A percentile compares a stretch with the other conserved stretches of the same genome.
phyloP scores from a whole-genome alignment of 768 basidiomycete genomes.

The Boletus vermiculosoides region DNA sequence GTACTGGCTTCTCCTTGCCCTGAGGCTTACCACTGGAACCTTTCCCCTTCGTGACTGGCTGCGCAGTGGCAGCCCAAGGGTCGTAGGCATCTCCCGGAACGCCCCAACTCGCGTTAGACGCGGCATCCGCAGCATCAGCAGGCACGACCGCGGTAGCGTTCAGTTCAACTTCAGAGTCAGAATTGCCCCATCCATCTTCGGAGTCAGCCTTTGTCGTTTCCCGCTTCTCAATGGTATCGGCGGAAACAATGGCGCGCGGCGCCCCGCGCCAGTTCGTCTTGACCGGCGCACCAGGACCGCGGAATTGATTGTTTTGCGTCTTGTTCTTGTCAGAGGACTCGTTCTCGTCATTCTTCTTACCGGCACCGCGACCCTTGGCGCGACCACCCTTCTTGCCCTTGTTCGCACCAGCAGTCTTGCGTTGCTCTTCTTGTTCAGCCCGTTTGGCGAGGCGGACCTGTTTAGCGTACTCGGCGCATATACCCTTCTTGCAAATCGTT shows the following conservation, averaged over 20 bases:
- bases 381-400: slow-evolving; percentile 23
- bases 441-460: slow-evolving; percentile 22
- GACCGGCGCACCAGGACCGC: slow-evolving; percentile 31
- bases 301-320: slow-evolving; percentile 20
- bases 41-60: slow-evolving; percentile 10
- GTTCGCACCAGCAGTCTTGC: slow-evolving; percentile 13
- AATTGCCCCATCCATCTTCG: slow-evolving; percentile 22
- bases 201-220: slow-evolving; percentile 14
- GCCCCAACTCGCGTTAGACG: slow-evolving; percentile 25
- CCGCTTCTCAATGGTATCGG: slow-evolving; percentile 24
- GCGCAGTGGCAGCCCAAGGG: slow-evolving; percentile 19
- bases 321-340: neutral
- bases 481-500: slow-evolving; percentile 37
- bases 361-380: slow-evolving; percentile 7
- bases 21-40: neutral
- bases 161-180: slow-evolving; percentile 14
- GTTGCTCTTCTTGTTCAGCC: slow-evolving; percentile 19
- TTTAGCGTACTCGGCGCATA: slow-evolving; percentile 34
- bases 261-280: slow-evolving; percentile 32
- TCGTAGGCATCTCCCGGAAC: slow-evolving; percentile 18
- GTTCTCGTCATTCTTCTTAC: slow-evolving; percentile 10
- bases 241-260: slow-evolving; percentile 28
- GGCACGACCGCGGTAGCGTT: slow-evolving; percentile 1
- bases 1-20: slow-evolving; percentile 10
- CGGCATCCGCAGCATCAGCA: slow-evolving; percentile 1